phyloP scores from a whole-genome alignment of 257 asterid species.

The Solanum arcanum region DNA sequence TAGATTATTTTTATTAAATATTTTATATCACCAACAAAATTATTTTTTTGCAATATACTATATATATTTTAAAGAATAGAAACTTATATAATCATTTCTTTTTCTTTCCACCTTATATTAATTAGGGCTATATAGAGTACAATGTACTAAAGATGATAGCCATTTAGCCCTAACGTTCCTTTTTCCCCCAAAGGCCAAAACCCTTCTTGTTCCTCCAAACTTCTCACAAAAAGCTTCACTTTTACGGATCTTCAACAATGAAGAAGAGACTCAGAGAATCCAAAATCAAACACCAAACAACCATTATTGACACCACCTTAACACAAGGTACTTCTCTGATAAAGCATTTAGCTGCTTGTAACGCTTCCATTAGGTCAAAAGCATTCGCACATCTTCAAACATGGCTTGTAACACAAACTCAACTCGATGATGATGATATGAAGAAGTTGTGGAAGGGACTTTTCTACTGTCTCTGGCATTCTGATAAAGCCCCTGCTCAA shows the following conservation, averaged over 20 bases:
- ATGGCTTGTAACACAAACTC: constrained; percentile 48
- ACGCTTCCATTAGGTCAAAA: constrained; percentile 64
- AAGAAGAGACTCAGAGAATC: constrained; percentile 55
- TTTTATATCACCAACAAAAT: neutral
- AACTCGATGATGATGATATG: constrained; percentile 51
- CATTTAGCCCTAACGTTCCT: neutral
- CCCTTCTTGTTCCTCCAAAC: neutral
- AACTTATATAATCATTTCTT: no score
- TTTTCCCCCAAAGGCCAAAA: neutral
- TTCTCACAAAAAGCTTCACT: neutral
- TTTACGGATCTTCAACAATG: constrained; percentile 10
- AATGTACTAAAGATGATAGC: neutral
- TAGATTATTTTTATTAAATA: no score
- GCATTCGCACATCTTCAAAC: constrained; percentile 51
- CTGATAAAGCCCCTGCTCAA: constrained; percentile 80
- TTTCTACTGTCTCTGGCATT: constrained; percentile 87
- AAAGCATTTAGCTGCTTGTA: constrained; percentile 65
- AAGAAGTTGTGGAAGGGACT: constrained; percentile 89
- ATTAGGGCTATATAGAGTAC: neutral
- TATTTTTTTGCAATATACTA: no score
- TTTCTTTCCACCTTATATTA: neutral
- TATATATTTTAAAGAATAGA: no score
- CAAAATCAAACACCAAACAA: constrained; percentile 27
- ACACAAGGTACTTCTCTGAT: constrained; percentile 43
- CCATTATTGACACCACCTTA: constrained; percentile 24